Evolutionary conservation across 2,329 filamentous ascomycete species (phyloP), one percentile per base, ranked within the genome.

Genomic region (Aspergillus thermomutatus): DNA sequence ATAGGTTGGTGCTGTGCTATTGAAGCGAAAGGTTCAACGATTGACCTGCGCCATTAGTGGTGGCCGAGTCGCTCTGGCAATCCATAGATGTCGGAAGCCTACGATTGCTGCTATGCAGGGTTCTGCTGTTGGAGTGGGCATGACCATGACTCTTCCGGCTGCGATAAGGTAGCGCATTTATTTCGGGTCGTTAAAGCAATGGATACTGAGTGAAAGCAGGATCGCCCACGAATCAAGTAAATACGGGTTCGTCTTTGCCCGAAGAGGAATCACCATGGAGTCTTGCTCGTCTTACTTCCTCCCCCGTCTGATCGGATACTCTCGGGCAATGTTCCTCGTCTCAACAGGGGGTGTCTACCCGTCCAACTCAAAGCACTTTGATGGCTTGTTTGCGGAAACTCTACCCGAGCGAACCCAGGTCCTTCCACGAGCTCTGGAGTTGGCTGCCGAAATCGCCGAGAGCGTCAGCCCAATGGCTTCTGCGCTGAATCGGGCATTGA

Each of bases 171-270:
- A 53, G 23, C 45, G 45, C 25, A 17, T 6, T 4, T 9, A 28
- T 11, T 17, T 31, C n/a, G n/a, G 23, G 27, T 10, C 46, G 5
- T 10, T 46, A 1, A 3, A 51, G 3, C 11, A 5, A 1, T n/a
- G 27, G 14, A 11, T n/a, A 52, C 25, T 40, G 9, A 56, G 28
- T 23, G 19, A 52, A 21, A 9, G 10, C 19, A 72, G 83, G 45
- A 75, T 87, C 60, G 83, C 77, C 43, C 84, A 82, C 61, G 69
- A 75, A 43, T 73, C 76, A 10, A 86, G 87, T 2, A 88, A 88
- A 67, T 82, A 91, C 60, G 89, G 88, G 52, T 90, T 91, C 68
- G 87, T 91, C 19, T 92, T 92, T 71, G 80, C 82, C 25, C 82
- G 87, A 26, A 80, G 88, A 46, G 89, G 88, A 1, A 79, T 92